Percentiles rank a stretch among this genome's conserved stretches.
These are phyloP conservation scores for Syncephalastrum sp. DNA, from an alignment of 371 early-diverging fungal species.

Conservation along the genomic window DNA sequence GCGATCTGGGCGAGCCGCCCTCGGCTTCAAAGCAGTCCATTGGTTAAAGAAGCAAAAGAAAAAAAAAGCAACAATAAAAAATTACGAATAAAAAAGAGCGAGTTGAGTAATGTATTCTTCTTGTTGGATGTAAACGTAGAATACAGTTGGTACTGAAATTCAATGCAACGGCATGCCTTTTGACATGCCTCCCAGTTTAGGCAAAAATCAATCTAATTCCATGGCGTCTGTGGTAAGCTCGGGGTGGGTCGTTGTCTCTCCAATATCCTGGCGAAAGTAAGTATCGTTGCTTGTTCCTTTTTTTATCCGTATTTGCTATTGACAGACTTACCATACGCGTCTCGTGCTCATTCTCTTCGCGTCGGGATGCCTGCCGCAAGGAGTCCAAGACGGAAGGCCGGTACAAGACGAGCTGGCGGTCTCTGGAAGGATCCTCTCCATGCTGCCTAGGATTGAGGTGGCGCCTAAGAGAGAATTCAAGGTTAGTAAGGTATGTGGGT, in stretches of 20 bases:
- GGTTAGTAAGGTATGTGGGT: too few species aligned
- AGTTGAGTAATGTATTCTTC: neutral
- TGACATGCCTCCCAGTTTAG: neutral
- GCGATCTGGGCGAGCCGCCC: constrained; percentile 7
- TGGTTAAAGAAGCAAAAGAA: neutral
- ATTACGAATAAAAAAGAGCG: constrained; percentile 2
- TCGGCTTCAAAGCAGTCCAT: constrained; percentile 14
- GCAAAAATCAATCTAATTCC: neutral
- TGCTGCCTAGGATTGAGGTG: too few species aligned
- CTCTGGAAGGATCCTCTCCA: neutral
- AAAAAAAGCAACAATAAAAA: neutral
- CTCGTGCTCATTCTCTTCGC: too few species aligned
- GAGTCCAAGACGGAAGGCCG: neutral
- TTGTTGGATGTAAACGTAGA: constrained; percentile 1
- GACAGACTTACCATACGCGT: too few species aligned
- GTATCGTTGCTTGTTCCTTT: too few species aligned
- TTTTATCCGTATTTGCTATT: too few species aligned
- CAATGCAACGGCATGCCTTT: constrained; percentile 2
- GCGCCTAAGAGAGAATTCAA: too few species aligned
- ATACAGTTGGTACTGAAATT: constrained; percentile 13
- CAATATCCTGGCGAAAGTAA: too few species aligned
- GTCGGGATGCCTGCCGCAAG: too few species aligned
- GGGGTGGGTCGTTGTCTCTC: too few species aligned
- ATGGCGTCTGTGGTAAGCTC: neutral
- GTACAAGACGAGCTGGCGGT: neutral